Conservation (phyloP, 345 rosid species). For the Rhizophora apiculata region DNA sequence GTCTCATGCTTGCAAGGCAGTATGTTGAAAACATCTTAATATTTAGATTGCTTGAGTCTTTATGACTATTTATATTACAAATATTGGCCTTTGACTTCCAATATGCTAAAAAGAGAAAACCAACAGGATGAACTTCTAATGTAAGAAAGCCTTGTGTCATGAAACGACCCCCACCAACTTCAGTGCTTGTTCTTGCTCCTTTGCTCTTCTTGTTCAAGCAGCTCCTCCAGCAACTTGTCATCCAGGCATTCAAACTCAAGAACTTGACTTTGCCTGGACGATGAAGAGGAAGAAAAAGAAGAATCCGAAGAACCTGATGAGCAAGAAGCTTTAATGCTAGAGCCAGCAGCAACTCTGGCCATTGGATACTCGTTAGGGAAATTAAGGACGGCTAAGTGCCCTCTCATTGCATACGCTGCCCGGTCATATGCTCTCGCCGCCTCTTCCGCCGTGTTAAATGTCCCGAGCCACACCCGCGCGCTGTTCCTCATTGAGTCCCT, state of each 20-base stretch:
- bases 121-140: neutral
- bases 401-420: conserved; percentile 84
- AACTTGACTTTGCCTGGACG: conserved; percentile 42
- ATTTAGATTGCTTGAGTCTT: too few relatives aligned
- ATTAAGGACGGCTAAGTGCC: conserved; percentile 69
- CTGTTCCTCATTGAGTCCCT: conserved; percentile 72
- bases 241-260: conserved; percentile 78
- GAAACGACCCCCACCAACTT: too few relatives aligned
- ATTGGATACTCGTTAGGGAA: conserved; percentile 70
- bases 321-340: conserved; percentile 9
- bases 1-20: too few relatives aligned
- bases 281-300: conserved; percentile 37
- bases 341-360: neutral
- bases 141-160: neutral
- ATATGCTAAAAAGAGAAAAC: neutral
- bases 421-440: conserved; percentile 87
- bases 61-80: too few relatives aligned
- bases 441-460: conserved; percentile 82
- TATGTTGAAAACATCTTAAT: too few relatives aligned
- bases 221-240: conserved; percentile 70
- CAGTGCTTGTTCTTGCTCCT: conserved; percentile 21
- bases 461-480: conserved; percentile 87
- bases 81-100: too few relatives aligned
- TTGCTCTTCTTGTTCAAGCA: conserved; percentile 63
- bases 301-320: neutral